Evolutionary conservation across 306 rosid genomes (phyloP).

Genomic region (Trifolium repens): DNA sequence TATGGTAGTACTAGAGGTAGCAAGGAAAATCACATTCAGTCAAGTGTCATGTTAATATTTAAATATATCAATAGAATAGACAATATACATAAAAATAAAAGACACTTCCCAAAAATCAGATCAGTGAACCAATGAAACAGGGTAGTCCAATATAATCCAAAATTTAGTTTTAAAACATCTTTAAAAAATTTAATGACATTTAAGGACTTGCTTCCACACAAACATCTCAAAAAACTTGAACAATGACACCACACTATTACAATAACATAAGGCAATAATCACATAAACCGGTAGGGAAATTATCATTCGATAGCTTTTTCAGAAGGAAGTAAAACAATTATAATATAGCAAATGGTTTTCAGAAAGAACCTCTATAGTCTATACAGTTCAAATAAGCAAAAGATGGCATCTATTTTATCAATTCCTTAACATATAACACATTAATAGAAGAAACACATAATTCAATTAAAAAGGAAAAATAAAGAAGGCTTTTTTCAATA

Average conservation of each 20-base stretch:
- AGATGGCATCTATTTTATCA: not conserved
- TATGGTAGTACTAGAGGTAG: constrained; percentile 42
- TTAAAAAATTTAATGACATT: constrained; percentile 1
- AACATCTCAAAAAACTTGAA: constrained; percentile 24
- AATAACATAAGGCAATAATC: constrained; percentile 28
- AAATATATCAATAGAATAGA: constrained; percentile 18
- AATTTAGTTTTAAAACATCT: constrained; percentile 27
- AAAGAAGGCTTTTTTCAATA: not conserved
- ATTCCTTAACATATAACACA: not conserved
- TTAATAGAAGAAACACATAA: constrained; percentile 23
- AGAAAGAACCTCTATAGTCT: not conserved
- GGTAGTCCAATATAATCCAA: constrained; percentile 22
- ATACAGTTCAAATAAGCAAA: not conserved
- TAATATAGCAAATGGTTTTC: constrained; percentile 9
- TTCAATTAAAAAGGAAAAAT: not conserved
- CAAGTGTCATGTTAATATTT: constrained; percentile 39
- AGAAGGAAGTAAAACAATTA: constrained; percentile 22
- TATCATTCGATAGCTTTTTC: constrained; percentile 23
- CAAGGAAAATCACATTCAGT: constrained; percentile 46
- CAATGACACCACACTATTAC: constrained; percentile 30
- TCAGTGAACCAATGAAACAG: constrained; percentile 36
- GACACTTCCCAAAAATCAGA: constrained; percentile 14
- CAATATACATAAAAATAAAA: constrained; percentile 17
- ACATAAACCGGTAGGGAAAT: constrained; percentile 28
- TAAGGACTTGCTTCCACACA: constrained; percentile 22